Evolutionary conservation across 2,329 filamentous ascomycete species (phyloP), one percentile per base, ranked within the genome.

Genomic region (Neurospora crassa): DNA sequence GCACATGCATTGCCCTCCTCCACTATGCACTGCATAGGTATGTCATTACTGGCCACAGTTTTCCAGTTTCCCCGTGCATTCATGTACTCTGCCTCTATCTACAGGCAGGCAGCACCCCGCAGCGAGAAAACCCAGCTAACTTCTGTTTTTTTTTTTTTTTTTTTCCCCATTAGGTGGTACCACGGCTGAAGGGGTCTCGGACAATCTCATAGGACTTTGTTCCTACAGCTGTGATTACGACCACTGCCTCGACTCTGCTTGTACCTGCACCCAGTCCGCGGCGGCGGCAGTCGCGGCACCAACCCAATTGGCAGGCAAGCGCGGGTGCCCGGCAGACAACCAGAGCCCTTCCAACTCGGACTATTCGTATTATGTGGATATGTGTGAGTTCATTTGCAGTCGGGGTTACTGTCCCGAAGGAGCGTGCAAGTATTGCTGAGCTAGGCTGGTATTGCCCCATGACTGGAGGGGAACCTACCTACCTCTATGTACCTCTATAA

Each of bases 371-470:
- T 68, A 68, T 41, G 40, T 68, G 0, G 67, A 68, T 42, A 12
- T 68, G 67, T 68, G 67, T 34, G 67, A 68, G 42, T 69, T 47
- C 45, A 37, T 69, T 14, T 69, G 42, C 37, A 69, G 41, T 37
- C 20, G 68, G 41, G 68, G 68, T 16, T 69, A 69, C 37, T 69
- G 68, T 24, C 68, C 43, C 12, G 68, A 47, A 18, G 68, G 68
- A n/a, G 68, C 68, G 29, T 69, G 42, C 59, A 43, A 47, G n/a
- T 69, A 69, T 53, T 69, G 68, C 53, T 59, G 67, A 68, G 43
- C 43, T n/a, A 20, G 43, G 10, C 16, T 42, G 16, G 41, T 18
- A 42, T 18, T 42, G 41, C 41, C 41, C 18, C 41, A 18, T 6
- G 16, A 42, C 41, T 42, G 41, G 41, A 42, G 41, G 41, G 41